These are phyloP conservation scores for Sphagnum tenellum DNA, from an alignment of 225 moss, liverwort and hornwort species.

Conservation along the genomic window DNA sequence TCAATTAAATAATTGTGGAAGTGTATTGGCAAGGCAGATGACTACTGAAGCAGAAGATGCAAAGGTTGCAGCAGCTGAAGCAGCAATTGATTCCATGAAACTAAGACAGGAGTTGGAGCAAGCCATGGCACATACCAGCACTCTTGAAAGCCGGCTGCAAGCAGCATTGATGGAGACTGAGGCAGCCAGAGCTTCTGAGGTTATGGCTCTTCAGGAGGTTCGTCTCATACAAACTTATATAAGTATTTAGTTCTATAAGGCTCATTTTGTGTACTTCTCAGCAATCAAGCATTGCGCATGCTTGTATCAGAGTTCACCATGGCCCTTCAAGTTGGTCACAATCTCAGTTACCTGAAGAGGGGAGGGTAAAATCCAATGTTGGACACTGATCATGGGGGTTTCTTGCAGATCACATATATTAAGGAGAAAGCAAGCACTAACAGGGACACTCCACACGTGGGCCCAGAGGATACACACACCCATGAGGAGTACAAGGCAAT, in stretches of 20 bases:
- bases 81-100: conserved; percentile 4
- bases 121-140: conserved; percentile 17
- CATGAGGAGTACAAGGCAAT: conserved; percentile 24
- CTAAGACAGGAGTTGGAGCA: conserved; percentile 29
- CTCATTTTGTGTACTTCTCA: too few relatives aligned
- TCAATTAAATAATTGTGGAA: too few relatives aligned
- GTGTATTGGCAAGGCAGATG: conserved; percentile 13
- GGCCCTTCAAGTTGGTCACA: too few relatives aligned
- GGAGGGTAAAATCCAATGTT: too few relatives aligned
- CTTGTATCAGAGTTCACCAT: too few relatives aligned
- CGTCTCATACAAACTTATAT: background rate
- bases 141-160: conserved; percentile 22
- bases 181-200: conserved; percentile 35
- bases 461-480: conserved; percentile 13
- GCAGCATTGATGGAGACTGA: conserved; percentile 20
- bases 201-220: conserved; percentile 31
- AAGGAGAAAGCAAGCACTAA: too few relatives aligned
- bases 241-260: too few relatives aligned
- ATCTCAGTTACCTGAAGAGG: too few relatives aligned
- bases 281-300: too few relatives aligned
- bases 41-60: conserved; percentile 28
- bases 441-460: conserved; percentile 10
- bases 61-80: conserved; percentile 21
- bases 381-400: too few relatives aligned
- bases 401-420: too few relatives aligned